Percentiles rank a stretch among this genome's conserved stretches.
Conservation (phyloP, 2,329 filamentous ascomycete genomes). For the Fusarium succisae region DNA sequence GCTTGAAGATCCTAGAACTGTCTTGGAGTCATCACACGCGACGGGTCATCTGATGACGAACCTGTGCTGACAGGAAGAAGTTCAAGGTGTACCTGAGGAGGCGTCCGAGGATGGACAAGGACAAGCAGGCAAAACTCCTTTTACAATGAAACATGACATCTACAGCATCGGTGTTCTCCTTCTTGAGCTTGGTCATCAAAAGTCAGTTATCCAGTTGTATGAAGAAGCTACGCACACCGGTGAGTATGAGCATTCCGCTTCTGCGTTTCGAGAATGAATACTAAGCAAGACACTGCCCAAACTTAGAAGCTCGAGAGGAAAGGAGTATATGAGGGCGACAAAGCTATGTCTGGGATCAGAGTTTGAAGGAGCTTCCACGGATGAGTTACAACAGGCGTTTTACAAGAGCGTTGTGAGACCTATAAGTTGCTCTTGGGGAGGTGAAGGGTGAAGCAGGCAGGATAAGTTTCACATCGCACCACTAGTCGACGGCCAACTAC, state of each 20-base stretch:
- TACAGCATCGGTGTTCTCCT: neutral
- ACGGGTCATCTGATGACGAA: neutral
- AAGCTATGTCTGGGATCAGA: neutral
- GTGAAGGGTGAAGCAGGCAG: neutral
- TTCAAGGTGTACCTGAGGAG: neutral
- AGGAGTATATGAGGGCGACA: neutral
- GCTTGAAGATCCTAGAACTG: neutral
- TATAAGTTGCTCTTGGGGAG: neutral
- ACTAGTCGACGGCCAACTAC: no score
- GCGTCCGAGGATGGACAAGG: fast-evolving
- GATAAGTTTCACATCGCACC: no score
- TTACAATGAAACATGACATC: neutral
- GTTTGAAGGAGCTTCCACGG: fast-evolving
- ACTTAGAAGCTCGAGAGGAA: neutral
- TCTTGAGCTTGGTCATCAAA: fast-evolving
- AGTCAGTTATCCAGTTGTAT: neutral
- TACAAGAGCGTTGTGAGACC: neutral
- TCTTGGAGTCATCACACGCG: neutral
- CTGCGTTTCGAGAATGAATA: neutral
- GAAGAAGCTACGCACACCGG: neutral
- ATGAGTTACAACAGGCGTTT: neutral
- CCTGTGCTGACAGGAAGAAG: neutral
- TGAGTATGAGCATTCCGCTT: neutral
- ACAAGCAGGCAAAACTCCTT: fast-evolving
- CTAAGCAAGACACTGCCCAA: neutral